phyloP scores from a whole-genome alignment of 352 stramenopile genomes.

The Phytopythium delawarense region DNA sequence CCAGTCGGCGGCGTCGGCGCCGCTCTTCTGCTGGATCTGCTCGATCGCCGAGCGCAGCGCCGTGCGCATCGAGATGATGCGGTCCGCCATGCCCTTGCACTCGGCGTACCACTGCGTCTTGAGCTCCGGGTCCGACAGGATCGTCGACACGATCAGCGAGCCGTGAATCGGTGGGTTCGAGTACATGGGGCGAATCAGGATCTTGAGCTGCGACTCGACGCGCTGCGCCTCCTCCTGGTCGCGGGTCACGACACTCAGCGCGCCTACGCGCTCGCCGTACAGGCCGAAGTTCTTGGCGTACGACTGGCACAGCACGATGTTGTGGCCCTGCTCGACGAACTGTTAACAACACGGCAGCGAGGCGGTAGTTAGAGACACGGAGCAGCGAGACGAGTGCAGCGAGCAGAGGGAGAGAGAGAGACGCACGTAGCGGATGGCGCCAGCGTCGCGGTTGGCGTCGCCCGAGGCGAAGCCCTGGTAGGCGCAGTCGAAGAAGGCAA shows the following conservation, averaged over 20 bases:
- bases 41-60: conserved; percentile 79
- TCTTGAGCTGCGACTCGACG: conserved; percentile 98
- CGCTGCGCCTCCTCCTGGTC: conserved; percentile 94
- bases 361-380: not conserved
- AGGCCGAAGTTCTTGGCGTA: conserved; percentile 99
- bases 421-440: conserved; percentile 88
- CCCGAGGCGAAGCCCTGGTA: conserved; percentile 99
- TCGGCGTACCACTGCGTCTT: conserved; percentile 93
- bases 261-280: conserved; percentile 98
- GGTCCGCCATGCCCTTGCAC: conserved; percentile 95
- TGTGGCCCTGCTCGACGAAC: conserved; percentile 98
- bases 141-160: conserved; percentile 96
- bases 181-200: conserved; percentile 99
- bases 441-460: conserved; percentile 94
- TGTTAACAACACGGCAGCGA: conserved; percentile 4
- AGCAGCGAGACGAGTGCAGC: not conserved
- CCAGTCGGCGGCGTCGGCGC: conserved; percentile 88
- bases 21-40: conserved; percentile 69
- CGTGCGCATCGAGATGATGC: conserved; percentile 94
- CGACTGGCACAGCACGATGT: conserved; percentile 96
- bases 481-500: conserved; percentile 99
- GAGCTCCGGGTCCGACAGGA: conserved; percentile 92
- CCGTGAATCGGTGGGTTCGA: conserved; percentile 99
- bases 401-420: not conserved
- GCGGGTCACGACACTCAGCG: conserved; percentile 93